Base-by-base conservation (phyloP, 1,284 basidiomycete species). In the Xerocomus nothofagi region DNA sequence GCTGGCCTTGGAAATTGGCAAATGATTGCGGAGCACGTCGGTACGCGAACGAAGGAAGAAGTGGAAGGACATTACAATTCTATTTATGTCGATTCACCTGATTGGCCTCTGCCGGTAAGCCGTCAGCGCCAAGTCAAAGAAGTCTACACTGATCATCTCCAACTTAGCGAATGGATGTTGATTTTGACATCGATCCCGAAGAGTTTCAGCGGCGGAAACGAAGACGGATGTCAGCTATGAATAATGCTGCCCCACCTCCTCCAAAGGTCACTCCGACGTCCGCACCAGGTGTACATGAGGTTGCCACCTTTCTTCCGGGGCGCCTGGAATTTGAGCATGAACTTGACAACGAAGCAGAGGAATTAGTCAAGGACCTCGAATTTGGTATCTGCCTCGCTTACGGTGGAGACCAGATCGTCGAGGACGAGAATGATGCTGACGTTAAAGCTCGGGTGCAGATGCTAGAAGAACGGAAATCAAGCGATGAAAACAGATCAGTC, bases 311-410 rank as follows among this genome's bases (percentile, higher is more conserved):
- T 73, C 90, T 99, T 71, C 96, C 96, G 7, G 96, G 96, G 17
- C 87, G 97, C 38, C 79, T 99, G 42, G 96, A 99, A 69, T 99
- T 99, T 67, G 97, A 99, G 67, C 91, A 93, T 59, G 97, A 99
- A 71, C 74, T 93, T 17, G 96, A 98, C 66, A 95, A 97, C 66
- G 94, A 98, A 31, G 96, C 96, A 0, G 96, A 99, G 66, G 87
- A 95, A 63, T 73, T 93, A 2, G 88, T 98, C 57, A 99, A 98
- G 71, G 94, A 99, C 65, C 79, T 99, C 58, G 95, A 98, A 67
- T 98, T 98, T 62, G 96, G 93, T 3, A 73, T 92, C 10, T 92
- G 93, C 51, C 78, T 84, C 32, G 79, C 86, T 39, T 97, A 84
- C 66, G 94, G 91, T 4, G 96, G 96, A 1, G 92, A 91, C 61